Evolutionary conservation across 768 basidiomycete genomes (phyloP).

Genomic region (Boletellus ananas): DNA sequence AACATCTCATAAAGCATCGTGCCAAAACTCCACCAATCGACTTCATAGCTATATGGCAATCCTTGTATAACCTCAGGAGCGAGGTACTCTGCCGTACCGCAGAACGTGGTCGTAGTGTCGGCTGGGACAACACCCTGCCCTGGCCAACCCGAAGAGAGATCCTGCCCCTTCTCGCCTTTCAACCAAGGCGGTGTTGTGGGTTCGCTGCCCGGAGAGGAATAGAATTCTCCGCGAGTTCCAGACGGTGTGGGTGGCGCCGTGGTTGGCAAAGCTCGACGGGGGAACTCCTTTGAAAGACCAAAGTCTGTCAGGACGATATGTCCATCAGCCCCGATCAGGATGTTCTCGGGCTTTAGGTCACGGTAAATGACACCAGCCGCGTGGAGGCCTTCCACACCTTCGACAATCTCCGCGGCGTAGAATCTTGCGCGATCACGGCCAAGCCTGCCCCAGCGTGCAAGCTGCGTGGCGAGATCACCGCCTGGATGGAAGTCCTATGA

Average conservation of each 20-base stretch:
- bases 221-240: conserved; percentile 50
- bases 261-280: conserved; percentile 43
- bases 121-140: conserved; percentile 43
- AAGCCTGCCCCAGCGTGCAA: conserved; percentile 91
- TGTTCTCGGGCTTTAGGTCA: conserved; percentile 95
- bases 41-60: conserved; percentile 84
- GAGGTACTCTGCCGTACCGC: conserved; percentile 94
- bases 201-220: conserved; percentile 38
- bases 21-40: conserved; percentile 98
- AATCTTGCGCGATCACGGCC: conserved; percentile 94
- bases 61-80: conserved; percentile 97
- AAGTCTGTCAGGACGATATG: conserved; percentile 98
- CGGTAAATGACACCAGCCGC: conserved; percentile 95
- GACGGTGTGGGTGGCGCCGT: conserved; percentile 60
- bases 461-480: conserved; percentile 95
- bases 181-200: conserved; percentile 75
- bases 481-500: conserved; percentile 88
- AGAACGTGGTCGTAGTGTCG: conserved; percentile 84
- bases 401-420: conserved; percentile 96
- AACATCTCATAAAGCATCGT: conserved; percentile 98
- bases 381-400: conserved; percentile 93
- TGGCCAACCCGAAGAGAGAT: conserved; percentile 55
- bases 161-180: conserved; percentile 56
- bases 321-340: conserved; percentile 89
- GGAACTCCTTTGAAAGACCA: conserved; percentile 90